Percentiles rank a stretch among this genome's conserved stretches.
These are phyloP conservation scores for Abrus precatorius DNA, from an alignment of 306 rosid genomes.

Conservation along the genomic window DNA sequence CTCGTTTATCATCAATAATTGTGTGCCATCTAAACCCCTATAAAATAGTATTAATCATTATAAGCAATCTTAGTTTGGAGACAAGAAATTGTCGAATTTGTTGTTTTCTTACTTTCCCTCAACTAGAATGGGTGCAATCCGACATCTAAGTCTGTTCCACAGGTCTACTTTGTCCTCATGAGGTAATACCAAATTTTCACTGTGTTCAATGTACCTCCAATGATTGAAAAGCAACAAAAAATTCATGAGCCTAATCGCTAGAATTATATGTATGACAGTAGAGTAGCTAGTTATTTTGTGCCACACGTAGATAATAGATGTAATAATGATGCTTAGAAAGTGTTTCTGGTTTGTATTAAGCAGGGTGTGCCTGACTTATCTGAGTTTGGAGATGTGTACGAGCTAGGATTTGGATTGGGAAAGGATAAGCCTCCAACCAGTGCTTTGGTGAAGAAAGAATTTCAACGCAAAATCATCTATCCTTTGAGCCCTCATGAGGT, in stretches of 20 bases:
- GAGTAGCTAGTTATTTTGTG: constrained; percentile 34
- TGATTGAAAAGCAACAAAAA: constrained; percentile 50
- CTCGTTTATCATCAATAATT: constrained; percentile 43
- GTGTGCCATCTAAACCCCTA: constrained; percentile 16
- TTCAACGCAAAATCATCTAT: constrained; percentile 74
- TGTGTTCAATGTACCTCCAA: constrained; percentile 28
- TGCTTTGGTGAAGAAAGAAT: constrained; percentile 76
- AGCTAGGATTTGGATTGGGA: constrained; percentile 80
- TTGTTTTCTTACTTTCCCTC: constrained; percentile 33
- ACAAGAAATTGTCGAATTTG: constrained; percentile 40
- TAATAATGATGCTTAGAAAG: constrained; percentile 18
- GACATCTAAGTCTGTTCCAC: constrained; percentile 50
- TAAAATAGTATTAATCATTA: constrained; percentile 51
- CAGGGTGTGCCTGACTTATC: constrained; percentile 90
- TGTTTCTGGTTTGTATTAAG: constrained; percentile 33
- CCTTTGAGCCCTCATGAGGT: constrained; percentile 89
- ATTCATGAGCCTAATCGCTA: constrained; percentile 39
- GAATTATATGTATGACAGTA: background rate
- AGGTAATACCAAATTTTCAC: constrained; percentile 24
- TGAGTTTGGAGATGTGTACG: constrained; percentile 77
- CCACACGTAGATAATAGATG: background rate
- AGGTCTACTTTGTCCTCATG: constrained; percentile 29
- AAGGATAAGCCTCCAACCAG: constrained; percentile 83
- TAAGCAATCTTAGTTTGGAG: constrained; percentile 42
- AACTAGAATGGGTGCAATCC: constrained; percentile 19